Percentiles rank a stretch among this genome's conserved stretches.
Evolutionary conservation across 176 grass and related monocot species (phyloP).

Genomic region (Elaeis guineensis): DNA sequence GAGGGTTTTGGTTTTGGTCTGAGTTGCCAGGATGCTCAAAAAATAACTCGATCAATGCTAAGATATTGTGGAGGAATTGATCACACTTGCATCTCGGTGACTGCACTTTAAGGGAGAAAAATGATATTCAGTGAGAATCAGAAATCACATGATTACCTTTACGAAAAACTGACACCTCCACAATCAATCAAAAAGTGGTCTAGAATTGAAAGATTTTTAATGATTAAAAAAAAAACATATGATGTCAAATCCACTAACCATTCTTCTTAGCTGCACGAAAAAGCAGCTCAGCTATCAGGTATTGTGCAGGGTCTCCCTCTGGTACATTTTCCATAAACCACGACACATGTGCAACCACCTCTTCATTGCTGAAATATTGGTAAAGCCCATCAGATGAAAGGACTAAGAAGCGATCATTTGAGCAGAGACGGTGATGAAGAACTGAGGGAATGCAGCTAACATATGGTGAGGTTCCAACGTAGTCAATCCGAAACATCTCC

Average conservation of each 20-base stretch:
- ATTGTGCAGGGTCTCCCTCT: conserved; percentile 86
- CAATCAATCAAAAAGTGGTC: too few relatives aligned
- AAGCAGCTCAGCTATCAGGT: conserved; percentile 81
- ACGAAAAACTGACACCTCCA: too few relatives aligned
- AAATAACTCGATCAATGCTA: too few relatives aligned
- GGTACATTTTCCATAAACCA: conserved; percentile 96
- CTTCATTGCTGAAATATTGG: conserved; percentile 89
- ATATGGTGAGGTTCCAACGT: conserved; percentile 61
- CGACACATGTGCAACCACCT: conserved; percentile 76
- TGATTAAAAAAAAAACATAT: too few relatives aligned
- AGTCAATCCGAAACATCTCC: conserved; percentile 74
- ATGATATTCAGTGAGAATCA: too few relatives aligned
- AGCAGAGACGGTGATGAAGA: conserved; percentile 61
- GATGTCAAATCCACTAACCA: conserved; percentile 36
- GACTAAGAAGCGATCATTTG: conserved; percentile 68
- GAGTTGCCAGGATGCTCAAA: too few relatives aligned
- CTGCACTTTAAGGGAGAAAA: too few relatives aligned
- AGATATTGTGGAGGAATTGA: too few relatives aligned
- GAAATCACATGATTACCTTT: too few relatives aligned
- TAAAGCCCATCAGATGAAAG: conserved; percentile 87
- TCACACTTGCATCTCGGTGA: too few relatives aligned
- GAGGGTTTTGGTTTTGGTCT: too few relatives aligned
- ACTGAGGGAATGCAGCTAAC: conserved; percentile 71
- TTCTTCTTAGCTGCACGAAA: conserved; percentile 90
- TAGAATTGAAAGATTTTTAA: too few relatives aligned